Evolutionary conservation across 768 basidiomycete species (phyloP), one percentile per base, ranked within the genome.

Genomic region (Lentinula boryana): DNA sequence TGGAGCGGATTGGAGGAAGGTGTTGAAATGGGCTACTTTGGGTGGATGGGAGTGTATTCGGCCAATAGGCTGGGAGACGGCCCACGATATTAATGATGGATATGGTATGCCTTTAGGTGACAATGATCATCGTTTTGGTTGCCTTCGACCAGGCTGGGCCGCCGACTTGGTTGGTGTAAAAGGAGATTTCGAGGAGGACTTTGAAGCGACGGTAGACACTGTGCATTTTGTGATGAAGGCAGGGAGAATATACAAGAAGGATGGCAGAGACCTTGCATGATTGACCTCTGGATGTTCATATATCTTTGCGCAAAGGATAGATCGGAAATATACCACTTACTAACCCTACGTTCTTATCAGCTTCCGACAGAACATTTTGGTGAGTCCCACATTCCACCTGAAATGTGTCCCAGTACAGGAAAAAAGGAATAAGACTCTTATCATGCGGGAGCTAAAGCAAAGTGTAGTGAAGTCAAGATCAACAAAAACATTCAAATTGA

Each of bases 201-300:
- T 79, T 64, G 81, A 83, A 41, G 75, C 79, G 35, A 77, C 80
- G 58, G 70, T 82, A 56, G 71, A 73, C 33, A 73, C 72, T 32
- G 78, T 87, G 16, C 67, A 66, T 33, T 83, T 85, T 65, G 83
- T 86, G 44, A 84, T 85, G 84, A 86, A 86, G 64, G 78, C 72
- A 1, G 86, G 83, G 12, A 71, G 65, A 58, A 72, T 83, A 15
- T 79, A 75, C 61, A 80, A 82, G 65, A 66, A 64, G 49, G 72
- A 74, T 40, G 79, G 80, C 6, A 59, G 57, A 46, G 62, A 66
- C 27, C 13, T 63, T 12, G n/a, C 32, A 10, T 53, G 15, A 43
- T 27, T 27, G 27, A 27, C 4, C 27, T 27, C 27, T 27, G 27
- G 27, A 27, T 27, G 27, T 27, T 27, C 27, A 27, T 27, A 27